Percentiles rank a stretch among this genome's conserved stretches.
phyloP scores from a whole-genome alignment of 495 filamentous ascomycete genomes.

The Sphaerosporella brunnea region DNA sequence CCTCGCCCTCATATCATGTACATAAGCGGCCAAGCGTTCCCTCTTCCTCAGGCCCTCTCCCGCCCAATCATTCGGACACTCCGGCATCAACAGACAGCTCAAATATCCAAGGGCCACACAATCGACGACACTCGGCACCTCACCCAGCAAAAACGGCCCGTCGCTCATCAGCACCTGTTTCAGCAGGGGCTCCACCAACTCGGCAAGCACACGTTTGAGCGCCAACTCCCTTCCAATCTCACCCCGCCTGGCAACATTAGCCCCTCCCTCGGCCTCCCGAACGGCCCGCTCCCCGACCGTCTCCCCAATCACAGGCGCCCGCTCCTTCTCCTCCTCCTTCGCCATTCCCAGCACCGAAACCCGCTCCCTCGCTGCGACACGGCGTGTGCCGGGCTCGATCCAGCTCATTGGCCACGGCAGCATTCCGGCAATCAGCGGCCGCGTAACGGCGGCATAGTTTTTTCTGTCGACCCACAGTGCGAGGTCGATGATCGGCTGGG shows the following conservation, averaged over 20 bases:
- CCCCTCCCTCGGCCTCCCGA: not conserved
- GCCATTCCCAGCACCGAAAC: conserved; percentile 51
- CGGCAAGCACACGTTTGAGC: conserved; percentile 32
- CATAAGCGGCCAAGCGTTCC: conserved; percentile 8
- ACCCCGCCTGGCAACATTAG: not conserved
- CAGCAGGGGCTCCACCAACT: conserved; percentile 51
- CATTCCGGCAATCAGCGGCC: conserved; percentile 55
- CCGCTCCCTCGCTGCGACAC: too few relatives aligned
- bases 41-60: conserved; percentile 1
- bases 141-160: conserved; percentile 36
- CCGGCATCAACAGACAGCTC: conserved; percentile 49
- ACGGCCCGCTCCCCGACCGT: not conserved
- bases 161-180: conserved; percentile 36
- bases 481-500: conserved; percentile 51
- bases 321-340: conserved; percentile 25
- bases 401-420: conserved; percentile 57
- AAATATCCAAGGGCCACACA: conserved; percentile 66
- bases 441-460: conserved; percentile 58
- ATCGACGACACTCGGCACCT: conserved; percentile 45
- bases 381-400: conserved; percentile 50
- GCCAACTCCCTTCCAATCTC: not conserved
- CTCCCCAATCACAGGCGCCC: conserved; percentile 24
- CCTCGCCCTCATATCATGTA: conserved; percentile 4
- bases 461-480: conserved; percentile 74
- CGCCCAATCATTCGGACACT: conserved; percentile 40